These are phyloP conservation scores for Podaxis sp. DNA, from an alignment of 768 basidiomycete species.

Conservation along the genomic window DNA sequence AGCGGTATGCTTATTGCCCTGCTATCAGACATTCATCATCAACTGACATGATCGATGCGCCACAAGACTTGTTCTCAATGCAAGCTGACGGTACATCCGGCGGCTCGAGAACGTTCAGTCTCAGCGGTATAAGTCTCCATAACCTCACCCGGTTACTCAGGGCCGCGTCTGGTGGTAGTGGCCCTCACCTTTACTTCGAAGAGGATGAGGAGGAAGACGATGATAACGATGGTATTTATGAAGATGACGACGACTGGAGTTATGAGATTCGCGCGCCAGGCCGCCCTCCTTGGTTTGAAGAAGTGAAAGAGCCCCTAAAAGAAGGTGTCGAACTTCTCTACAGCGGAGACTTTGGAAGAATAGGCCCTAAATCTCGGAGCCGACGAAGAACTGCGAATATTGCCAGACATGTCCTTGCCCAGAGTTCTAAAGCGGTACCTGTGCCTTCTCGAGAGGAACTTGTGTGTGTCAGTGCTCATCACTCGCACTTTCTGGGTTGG, in stretches of 20 bases:
- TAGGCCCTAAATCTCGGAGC: slow-evolving; percentile 49
- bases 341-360: slow-evolving; percentile 79
- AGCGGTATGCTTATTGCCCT: slow-evolving; percentile 21
- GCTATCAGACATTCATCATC: background rate
- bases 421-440: slow-evolving; percentile 34
- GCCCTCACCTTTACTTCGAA: slow-evolving; percentile 24
- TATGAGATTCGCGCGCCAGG: slow-evolving; percentile 3
- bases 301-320: slow-evolving; percentile 57
- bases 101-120: slow-evolving; percentile 19
- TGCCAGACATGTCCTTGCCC: slow-evolving; percentile 46
- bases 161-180: slow-evolving; percentile 19
- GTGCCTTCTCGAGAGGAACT: slow-evolving; percentile 11
- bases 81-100: slow-evolving; percentile 24
- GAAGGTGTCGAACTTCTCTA: slow-evolving; percentile 65
- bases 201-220: slow-evolving; percentile 37
- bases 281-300: slow-evolving; percentile 27
- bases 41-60: background rate
- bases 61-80: slow-evolving; percentile 33
- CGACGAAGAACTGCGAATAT: slow-evolving; percentile 38
- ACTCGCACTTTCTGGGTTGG: slow-evolving; percentile 1
- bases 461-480: slow-evolving; percentile 6
- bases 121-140: slow-evolving; percentile 31
- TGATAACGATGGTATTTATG: slow-evolving; percentile 29
- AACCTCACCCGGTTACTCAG: slow-evolving; percentile 31
- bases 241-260: slow-evolving; percentile 32